These are phyloP conservation scores for Candida broadrunensis DNA, from an alignment of 805 yeast species.

Conservation along the genomic window DNA sequence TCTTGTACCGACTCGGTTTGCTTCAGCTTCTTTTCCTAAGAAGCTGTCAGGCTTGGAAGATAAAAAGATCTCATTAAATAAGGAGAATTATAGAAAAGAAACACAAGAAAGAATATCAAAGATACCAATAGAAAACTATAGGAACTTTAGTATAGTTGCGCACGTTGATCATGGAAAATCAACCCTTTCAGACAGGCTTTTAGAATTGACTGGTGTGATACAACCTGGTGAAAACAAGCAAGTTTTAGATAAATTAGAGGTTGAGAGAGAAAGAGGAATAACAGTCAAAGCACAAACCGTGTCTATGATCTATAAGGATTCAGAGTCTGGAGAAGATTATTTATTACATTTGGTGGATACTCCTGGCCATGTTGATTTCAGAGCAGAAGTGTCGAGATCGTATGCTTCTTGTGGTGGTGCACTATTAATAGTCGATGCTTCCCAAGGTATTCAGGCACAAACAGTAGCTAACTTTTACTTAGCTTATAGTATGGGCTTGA, in stretches of 20 bases:
- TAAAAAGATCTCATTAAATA: conserved; percentile 24
- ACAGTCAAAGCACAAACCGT: conserved; percentile 98
- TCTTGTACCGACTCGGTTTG: too few relatives aligned
- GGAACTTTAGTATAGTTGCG: conserved; percentile 94
- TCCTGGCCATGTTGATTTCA: conserved; percentile 96
- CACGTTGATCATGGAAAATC: conserved; percentile 93
- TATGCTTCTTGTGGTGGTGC: conserved; percentile 98
- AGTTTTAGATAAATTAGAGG: conserved; percentile 87
- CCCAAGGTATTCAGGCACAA: conserved; percentile 96
- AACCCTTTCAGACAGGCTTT: conserved; percentile 81
- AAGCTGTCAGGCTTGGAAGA: conserved; percentile 2
- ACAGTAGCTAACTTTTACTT: conserved; percentile 95
- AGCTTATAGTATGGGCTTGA: conserved; percentile 81
- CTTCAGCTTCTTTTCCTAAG: too few relatives aligned
- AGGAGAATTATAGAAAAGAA: conserved; percentile 28
- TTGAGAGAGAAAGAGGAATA: conserved; percentile 93
- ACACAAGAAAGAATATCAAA: conserved; percentile 60
- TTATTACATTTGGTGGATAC: conserved; percentile 90
- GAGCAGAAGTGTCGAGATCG: conserved; percentile 89
- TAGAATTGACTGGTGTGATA: conserved; percentile 88
- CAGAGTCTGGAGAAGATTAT: conserved; percentile 65
- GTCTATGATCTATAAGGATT: conserved; percentile 74
- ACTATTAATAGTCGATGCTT: conserved; percentile 82
- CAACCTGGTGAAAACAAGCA: conserved; percentile 74
- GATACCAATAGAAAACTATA: conserved; percentile 77